A percentile compares a stretch with the other conserved stretches of the same genome.
phyloP scores from a whole-genome alignment of 2,329 filamentous ascomycete genomes.

The Claviceps africana region DNA sequence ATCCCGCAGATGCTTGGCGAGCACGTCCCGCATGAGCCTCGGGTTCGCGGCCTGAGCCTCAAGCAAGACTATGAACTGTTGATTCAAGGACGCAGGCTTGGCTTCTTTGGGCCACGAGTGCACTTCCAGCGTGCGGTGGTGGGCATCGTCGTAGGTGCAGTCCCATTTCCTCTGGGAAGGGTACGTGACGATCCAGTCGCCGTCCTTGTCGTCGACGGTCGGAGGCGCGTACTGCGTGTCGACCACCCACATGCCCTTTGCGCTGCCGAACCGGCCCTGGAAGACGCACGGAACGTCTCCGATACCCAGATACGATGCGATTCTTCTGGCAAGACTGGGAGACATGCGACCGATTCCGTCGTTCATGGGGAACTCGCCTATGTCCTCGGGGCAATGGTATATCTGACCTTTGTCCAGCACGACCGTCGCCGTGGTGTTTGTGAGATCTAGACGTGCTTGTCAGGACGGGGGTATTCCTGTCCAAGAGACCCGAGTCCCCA shows the following conservation, averaged over 20 bases:
- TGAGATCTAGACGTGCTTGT: conserved; percentile 29
- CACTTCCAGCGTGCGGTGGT: conserved; percentile 53
- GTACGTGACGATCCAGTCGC: conserved; percentile 52
- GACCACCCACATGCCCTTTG: conserved; percentile 65
- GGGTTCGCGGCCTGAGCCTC: conserved; percentile 40
- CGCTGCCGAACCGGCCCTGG: conserved; percentile 57
- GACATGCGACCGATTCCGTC: conserved; percentile 57
- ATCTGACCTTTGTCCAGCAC: conserved; percentile 35
- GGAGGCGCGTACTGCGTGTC: conserved; percentile 20
- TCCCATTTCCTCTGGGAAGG: conserved; percentile 57
- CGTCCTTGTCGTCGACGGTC: conserved; percentile 19
- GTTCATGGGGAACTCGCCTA: conserved; percentile 40
- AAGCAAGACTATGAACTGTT: conserved; percentile 55
- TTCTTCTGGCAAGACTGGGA: conserved; percentile 35
- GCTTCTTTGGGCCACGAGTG: conserved; percentile 23
- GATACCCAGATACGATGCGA: conserved; percentile 37
- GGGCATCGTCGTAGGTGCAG: conserved; percentile 29
- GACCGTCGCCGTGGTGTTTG: conserved; percentile 32
- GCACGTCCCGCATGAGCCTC: conserved; percentile 27
- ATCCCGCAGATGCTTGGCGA: conserved; percentile 35
- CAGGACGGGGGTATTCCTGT: background rate
- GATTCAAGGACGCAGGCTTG: conserved; percentile 43
- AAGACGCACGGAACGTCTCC: conserved; percentile 45
- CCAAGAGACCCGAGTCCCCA: too few species aligned
- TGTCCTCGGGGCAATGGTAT: conserved; percentile 19